A percentile compares a stretch with the other conserved stretches of the same genome.
These are phyloP conservation scores for Amphirosellinia nigrospora DNA, from an alignment of 495 filamentous ascomycete species.

Conservation along the genomic window DNA sequence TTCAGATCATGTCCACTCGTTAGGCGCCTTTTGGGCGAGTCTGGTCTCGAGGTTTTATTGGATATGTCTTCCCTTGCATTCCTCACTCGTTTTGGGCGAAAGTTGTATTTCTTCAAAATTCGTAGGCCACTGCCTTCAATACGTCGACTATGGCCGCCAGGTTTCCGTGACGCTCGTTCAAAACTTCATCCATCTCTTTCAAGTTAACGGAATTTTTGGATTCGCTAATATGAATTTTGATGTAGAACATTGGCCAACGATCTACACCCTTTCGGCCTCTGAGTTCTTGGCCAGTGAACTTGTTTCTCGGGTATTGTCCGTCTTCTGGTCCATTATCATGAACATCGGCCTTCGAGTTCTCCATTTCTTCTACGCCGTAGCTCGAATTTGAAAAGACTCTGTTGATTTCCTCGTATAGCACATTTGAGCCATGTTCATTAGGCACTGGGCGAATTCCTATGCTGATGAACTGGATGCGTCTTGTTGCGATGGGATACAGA, in stretches of 20 bases:
- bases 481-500: slow-evolving; percentile 70
- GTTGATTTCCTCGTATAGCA: slow-evolving; percentile 83
- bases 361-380: slow-evolving; percentile 71
- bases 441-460: slow-evolving; percentile 68
- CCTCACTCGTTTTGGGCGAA: slow-evolving; percentile 53
- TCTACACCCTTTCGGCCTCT: slow-evolving; percentile 72
- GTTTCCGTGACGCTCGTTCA: slow-evolving; percentile 46
- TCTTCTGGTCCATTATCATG: slow-evolving; percentile 46
- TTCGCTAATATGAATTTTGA: slow-evolving; percentile 65
- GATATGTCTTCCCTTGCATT: not conserved
- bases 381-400: slow-evolving; percentile 74
- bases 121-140: slow-evolving; percentile 64
- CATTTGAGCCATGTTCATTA: slow-evolving; percentile 60
- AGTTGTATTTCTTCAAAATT: slow-evolving; percentile 73
- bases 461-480: slow-evolving; percentile 78
- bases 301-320: slow-evolving; percentile 52
- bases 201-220: not conserved
- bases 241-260: slow-evolving; percentile 89
- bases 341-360: slow-evolving; percentile 41
- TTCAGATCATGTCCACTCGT: not conserved
- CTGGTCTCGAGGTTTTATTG: not conserved
- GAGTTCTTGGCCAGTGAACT: slow-evolving; percentile 62
- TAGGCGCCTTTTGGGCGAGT: not conserved
- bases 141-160: slow-evolving; percentile 61
- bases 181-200: slow-evolving; percentile 34